Evolutionary conservation across 2,329 filamentous ascomycete genomes (phyloP).

Genomic region (Didymella glomerata): DNA sequence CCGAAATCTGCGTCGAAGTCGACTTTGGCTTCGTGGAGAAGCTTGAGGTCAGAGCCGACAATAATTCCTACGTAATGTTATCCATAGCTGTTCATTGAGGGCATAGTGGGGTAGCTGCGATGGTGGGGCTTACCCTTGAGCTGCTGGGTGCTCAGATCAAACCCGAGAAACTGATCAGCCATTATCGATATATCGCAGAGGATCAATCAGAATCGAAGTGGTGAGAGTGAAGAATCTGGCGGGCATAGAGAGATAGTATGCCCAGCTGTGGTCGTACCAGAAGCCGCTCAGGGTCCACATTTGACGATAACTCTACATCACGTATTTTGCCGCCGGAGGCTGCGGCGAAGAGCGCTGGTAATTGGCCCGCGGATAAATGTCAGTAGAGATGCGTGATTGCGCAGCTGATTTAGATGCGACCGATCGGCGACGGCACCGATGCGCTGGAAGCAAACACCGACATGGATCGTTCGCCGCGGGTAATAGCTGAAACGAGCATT

Average conservation of each 20-base stretch:
- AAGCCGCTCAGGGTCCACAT: conserved; percentile 16
- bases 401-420: too few species aligned
- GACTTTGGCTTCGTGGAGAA: conserved; percentile 85
- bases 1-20: conserved; percentile 90
- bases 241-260: conserved; percentile 26
- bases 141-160: conserved; percentile 97
- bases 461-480: conserved; percentile 18
- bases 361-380: conserved; percentile 43
- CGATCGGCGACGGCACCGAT: too few species aligned
- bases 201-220: not conserved
- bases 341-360: conserved; percentile 27
- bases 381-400: conserved; percentile 7
- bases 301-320: conserved; percentile 27
- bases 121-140: conserved; percentile 73
- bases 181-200: conserved; percentile 32
- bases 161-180: conserved; percentile 77
- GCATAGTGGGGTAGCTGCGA: conserved; percentile 43
- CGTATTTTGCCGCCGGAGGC: conserved; percentile 46
- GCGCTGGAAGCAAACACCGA: not conserved
- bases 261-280: not conserved
- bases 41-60: conserved; percentile 81
- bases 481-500: conserved; percentile 22
- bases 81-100: not conserved
- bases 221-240: not conserved
- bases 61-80: conserved; percentile 70